Evolutionary conservation across 169 alveolate genomes (phyloP).

Genomic region (Babesia caballi): DNA sequence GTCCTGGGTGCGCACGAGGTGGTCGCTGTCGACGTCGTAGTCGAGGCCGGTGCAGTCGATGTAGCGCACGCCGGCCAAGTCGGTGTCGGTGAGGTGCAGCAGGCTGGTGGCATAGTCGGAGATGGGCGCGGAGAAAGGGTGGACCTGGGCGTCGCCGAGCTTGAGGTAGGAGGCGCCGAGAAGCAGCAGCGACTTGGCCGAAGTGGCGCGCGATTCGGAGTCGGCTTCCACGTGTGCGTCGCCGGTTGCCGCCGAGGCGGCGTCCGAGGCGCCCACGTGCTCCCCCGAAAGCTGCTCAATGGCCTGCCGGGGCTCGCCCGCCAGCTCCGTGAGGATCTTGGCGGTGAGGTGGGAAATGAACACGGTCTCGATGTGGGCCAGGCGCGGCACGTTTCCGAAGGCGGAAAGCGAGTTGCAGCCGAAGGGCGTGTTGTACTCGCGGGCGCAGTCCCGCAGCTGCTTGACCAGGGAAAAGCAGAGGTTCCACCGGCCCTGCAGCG

Average conservation of each 20-base stretch:
- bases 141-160: background rate
- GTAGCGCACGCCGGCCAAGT: background rate
- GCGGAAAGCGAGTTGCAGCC: background rate
- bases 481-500: constrained; percentile 47
- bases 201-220: background rate
- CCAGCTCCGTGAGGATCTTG: constrained; percentile 31
- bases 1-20: too few species aligned
- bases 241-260: background rate
- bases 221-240: background rate
- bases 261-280: background rate
- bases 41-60: too few species aligned
- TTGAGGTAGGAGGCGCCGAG: constrained; percentile 17
- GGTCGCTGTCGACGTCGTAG: background rate
- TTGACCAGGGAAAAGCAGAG: constrained; percentile 13
- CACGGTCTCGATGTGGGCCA: background rate
- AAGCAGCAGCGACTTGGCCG: background rate
- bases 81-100: background rate
- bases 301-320: constrained; percentile 12
- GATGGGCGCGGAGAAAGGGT: background rate
- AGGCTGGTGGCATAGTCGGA: background rate
- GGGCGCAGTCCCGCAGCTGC: background rate
- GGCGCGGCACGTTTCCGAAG: background rate
- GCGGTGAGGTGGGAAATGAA: constrained; percentile 18
- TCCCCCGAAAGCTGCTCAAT: constrained; percentile 5
- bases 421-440: constrained; percentile 35